phyloP scores from a whole-genome alignment of 2,329 filamentous ascomycete genomes.

The Monilinia fructicola region DNA sequence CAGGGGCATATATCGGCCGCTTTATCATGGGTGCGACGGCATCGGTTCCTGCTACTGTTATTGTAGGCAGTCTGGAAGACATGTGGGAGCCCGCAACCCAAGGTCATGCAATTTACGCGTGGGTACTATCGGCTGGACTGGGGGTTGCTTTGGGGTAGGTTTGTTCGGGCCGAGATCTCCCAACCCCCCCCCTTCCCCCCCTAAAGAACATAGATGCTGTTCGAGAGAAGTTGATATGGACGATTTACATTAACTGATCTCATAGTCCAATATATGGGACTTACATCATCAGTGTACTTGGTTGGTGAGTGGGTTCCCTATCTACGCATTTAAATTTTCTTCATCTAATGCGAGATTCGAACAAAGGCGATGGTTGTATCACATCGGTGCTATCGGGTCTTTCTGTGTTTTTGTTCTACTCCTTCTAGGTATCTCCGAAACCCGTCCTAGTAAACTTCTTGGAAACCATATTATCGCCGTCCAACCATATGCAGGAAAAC shows the following conservation, averaged over 20 bases:
- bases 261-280: conserved; percentile 48
- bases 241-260: not conserved
- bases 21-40: conserved; percentile 48
- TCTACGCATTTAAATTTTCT: not conserved
- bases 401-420: conserved; percentile 41
- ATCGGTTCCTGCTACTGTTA: conserved; percentile 49
- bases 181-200: too few species aligned
- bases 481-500: conserved; percentile 32
- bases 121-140: conserved; percentile 46
- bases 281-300: conserved; percentile 43
- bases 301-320: conserved; percentile 40
- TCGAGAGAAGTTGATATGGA: not conserved
- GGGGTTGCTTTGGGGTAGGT: conserved; percentile 41
- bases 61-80: conserved; percentile 51
- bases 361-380: conserved; percentile 48
- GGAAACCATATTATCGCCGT: conserved; percentile 38
- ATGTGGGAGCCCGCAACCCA: conserved; percentile 48
- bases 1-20: conserved; percentile 45
- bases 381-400: conserved; percentile 43
- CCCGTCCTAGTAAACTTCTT: conserved; percentile 47
- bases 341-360: not conserved
- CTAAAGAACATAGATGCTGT: not conserved
- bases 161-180: not conserved
- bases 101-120: conserved; percentile 49
- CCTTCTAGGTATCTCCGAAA: conserved; percentile 45